Percentiles rank a stretch among this genome's conserved stretches.
Conservation (phyloP, 2,329 filamentous ascomycete species). For the Venturia asperata region DNA sequence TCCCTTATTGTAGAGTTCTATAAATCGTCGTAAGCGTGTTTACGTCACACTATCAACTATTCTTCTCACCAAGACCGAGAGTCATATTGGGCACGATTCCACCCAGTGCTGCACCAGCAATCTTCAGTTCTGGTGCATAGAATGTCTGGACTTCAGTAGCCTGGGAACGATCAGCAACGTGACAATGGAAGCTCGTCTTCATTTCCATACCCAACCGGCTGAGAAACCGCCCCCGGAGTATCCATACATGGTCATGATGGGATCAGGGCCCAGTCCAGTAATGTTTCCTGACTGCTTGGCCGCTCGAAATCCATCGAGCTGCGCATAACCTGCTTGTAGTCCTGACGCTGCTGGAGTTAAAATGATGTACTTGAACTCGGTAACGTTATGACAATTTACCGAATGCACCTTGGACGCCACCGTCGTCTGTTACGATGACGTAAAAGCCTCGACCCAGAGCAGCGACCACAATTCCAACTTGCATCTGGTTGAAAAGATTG, state of each 20-base stretch:
- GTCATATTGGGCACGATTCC: slow-evolving; percentile 41
- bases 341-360: slow-evolving; percentile 1
- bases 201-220: slow-evolving; percentile 38
- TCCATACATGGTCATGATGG: slow-evolving; percentile 43
- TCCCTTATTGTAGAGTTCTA: neutral
- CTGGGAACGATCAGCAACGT: neutral
- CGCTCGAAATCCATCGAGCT: slow-evolving; percentile 40
- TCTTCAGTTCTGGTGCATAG: slow-evolving; percentile 48
- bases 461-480: slow-evolving; percentile 5
- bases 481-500: slow-evolving; percentile 11
- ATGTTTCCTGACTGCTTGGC: slow-evolving; percentile 25
- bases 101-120: slow-evolving; percentile 45
- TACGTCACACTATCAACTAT: slow-evolving; percentile 23
- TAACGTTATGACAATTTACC: neutral
- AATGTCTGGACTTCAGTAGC: slow-evolving; percentile 44
- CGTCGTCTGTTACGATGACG: slow-evolving; percentile 18
- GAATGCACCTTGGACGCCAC: slow-evolving; percentile 15
- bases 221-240: slow-evolving; percentile 51
- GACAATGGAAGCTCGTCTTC: neutral
- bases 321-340: slow-evolving; percentile 38
- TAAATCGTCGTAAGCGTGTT: neutral
- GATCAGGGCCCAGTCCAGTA: slow-evolving; percentile 20
- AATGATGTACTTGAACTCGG: neutral
- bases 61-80: slow-evolving; percentile 31
- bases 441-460: slow-evolving; percentile 15